Conservation (phyloP, 805 yeast species). For the Pichia occidentalis region DNA sequence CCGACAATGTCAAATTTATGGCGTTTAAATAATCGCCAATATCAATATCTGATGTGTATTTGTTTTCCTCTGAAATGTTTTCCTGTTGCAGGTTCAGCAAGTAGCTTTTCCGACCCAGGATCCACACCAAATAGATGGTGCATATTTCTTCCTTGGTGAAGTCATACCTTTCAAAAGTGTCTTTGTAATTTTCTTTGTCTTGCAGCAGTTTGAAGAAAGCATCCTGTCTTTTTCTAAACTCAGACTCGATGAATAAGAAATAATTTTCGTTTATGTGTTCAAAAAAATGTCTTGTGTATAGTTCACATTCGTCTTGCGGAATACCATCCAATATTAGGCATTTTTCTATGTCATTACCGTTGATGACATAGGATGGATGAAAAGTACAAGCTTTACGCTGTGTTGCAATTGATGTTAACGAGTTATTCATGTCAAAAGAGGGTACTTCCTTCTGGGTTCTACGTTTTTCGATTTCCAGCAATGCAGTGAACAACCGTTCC, state of each 20-base stretch:
- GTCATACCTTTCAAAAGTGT: neutral
- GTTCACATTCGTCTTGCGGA: conserved; percentile 24
- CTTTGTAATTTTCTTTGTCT: neutral
- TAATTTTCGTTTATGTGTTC: conserved; percentile 31
- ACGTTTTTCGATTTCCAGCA: conserved; percentile 13
- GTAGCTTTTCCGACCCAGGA: conserved; percentile 22
- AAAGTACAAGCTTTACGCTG: neutral
- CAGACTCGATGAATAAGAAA: conserved; percentile 29
- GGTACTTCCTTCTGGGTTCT: conserved; percentile 8
- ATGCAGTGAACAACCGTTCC: conserved; percentile 14
- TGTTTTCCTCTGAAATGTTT: neutral
- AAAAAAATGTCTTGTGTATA: conserved; percentile 31
- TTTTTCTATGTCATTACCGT: conserved; percentile 7
- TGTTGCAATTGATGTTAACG: neutral
- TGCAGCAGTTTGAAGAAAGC: conserved; percentile 24
- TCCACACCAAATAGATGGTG: conserved; percentile 34
- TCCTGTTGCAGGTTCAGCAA: conserved; percentile 8
- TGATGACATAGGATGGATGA: neutral
- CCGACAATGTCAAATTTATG: conserved; percentile 30
- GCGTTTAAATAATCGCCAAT: conserved; percentile 26
- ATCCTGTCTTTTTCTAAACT: conserved; percentile 24
- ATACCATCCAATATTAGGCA: conserved; percentile 21
- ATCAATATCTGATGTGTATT: conserved; percentile 15
- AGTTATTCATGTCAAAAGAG: neutral
- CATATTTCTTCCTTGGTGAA: conserved; percentile 27